Evolutionary conservation across 257 asterid species (phyloP).

Genomic region (Solanum medicagineum): DNA sequence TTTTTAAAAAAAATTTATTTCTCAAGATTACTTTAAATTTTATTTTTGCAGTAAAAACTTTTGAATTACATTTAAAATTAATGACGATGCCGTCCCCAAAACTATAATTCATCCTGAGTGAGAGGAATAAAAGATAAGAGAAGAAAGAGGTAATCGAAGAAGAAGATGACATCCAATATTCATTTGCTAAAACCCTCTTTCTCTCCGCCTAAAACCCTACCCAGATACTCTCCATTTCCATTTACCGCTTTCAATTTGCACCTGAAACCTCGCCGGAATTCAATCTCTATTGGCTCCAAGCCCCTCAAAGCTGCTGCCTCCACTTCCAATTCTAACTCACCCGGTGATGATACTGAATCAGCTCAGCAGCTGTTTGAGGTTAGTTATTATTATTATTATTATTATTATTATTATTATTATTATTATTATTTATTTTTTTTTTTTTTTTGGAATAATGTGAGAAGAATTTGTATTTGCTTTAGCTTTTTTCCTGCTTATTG

Average conservation of each 20-base stretch:
- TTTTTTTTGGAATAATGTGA: not conserved
- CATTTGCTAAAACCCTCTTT: not conserved
- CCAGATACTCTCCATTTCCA: not conserved
- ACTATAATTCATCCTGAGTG: too few relatives aligned
- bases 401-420: too few relatives aligned
- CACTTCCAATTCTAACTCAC: slow-evolving; percentile 21
- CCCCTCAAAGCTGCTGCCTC: slow-evolving; percentile 28
- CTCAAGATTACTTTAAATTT: too few relatives aligned
- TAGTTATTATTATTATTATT: too few relatives aligned
- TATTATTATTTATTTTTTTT: too few relatives aligned
- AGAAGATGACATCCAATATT: not conserved
- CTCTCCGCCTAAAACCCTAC: slow-evolving; percentile 2
- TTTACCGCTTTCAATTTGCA: not conserved
- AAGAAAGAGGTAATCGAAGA: not conserved
- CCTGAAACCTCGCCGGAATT: not conserved
- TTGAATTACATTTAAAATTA: too few relatives aligned
- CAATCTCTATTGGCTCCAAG: slow-evolving; percentile 2
- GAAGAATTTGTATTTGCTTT: not conserved
- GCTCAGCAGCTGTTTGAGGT: slow-evolving; percentile 39
- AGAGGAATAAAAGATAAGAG: not conserved
- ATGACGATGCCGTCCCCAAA: too few relatives aligned
- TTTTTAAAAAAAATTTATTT: too few relatives aligned
- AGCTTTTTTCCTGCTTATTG: not conserved
- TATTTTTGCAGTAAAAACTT: too few relatives aligned
- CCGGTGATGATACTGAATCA: slow-evolving; percentile 28